Evolutionary conservation across 179 eudicot species (phyloP).

Genomic region (Nepenthes alata): DNA sequence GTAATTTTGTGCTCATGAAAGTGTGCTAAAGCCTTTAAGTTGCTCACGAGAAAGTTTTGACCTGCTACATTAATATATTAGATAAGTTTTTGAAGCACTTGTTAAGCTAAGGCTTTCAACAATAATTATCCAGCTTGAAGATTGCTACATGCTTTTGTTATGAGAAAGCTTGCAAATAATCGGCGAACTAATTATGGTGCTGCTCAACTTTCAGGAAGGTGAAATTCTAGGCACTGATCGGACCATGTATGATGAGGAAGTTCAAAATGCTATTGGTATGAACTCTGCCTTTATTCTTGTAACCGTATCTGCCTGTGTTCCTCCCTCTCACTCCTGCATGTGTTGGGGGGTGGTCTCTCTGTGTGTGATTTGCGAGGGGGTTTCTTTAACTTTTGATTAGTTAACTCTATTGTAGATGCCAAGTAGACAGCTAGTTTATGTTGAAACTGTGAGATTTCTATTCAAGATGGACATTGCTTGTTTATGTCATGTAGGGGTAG

Average conservation of each 20-base stretch:
- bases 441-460: too few relatives aligned
- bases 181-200: neutral
- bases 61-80: too few relatives aligned
- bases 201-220: constrained; percentile 42
- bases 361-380: too few relatives aligned
- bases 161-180: neutral
- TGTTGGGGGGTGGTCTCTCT: too few relatives aligned
- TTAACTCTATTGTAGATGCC: neutral
- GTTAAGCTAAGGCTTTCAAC: too few relatives aligned
- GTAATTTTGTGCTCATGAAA: neutral
- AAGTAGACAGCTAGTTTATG: neutral
- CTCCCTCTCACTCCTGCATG: neutral
- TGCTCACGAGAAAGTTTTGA: too few relatives aligned
- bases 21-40: neutral
- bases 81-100: too few relatives aligned
- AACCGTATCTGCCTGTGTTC: too few relatives aligned
- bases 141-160: too few relatives aligned
- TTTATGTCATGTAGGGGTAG: neutral
- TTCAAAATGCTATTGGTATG: constrained; percentile 42
- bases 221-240: constrained; percentile 39
- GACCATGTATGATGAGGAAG: constrained; percentile 40
- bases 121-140: too few relatives aligned
- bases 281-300: neutral
- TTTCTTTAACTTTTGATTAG: neutral
- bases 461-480: neutral